Evolutionary conservation across 2,329 filamentous ascomycete genomes (phyloP).

Genomic region (Alternaria arbusti): DNA sequence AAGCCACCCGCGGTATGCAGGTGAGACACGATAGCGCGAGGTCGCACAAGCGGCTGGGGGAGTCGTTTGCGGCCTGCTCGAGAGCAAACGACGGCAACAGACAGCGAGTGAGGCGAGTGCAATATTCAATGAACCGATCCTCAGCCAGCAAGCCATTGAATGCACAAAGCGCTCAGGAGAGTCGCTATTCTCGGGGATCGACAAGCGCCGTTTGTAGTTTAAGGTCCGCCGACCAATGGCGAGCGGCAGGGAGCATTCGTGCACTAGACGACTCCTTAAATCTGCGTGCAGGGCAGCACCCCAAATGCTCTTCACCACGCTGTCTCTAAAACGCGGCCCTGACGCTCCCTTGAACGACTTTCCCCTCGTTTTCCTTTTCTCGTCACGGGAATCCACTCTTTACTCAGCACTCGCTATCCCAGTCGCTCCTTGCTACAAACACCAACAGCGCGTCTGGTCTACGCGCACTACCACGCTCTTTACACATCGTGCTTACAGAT

Average conservation of each 20-base stretch:
- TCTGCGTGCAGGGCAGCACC: slow-evolving; percentile 29
- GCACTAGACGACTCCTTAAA: slow-evolving; percentile 29
- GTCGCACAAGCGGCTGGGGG: slow-evolving; percentile 15
- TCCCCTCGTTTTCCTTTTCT: slow-evolving; percentile 27
- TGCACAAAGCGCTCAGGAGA: slow-evolving; percentile 1
- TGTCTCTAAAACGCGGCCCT: slow-evolving; percentile 33
- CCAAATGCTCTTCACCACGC: slow-evolving; percentile 30
- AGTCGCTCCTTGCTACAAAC: slow-evolving; percentile 30
- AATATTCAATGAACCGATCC: neutral
- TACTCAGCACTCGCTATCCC: slow-evolving; percentile 18
- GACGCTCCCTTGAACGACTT: slow-evolving; percentile 28
- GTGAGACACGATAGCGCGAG: neutral
- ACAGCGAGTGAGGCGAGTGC: neutral
- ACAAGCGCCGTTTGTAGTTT: slow-evolving; percentile 23
- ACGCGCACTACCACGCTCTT: slow-evolving; percentile 44
- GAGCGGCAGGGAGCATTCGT: slow-evolving; percentile 9
- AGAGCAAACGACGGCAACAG: neutral
- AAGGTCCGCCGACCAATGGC: slow-evolving; percentile 16
- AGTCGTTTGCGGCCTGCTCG: slow-evolving; percentile 4
- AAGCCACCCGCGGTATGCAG: slow-evolving; percentile 15
- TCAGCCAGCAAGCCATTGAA: neutral
- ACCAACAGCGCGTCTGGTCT: slow-evolving; percentile 42
- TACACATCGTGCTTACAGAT: slow-evolving; percentile 17
- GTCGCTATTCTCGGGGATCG: slow-evolving; percentile 18
- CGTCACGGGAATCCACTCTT: slow-evolving; percentile 37